Conservation (phyloP, 129 eudicot species). For the Tagetes erecta region DNA sequence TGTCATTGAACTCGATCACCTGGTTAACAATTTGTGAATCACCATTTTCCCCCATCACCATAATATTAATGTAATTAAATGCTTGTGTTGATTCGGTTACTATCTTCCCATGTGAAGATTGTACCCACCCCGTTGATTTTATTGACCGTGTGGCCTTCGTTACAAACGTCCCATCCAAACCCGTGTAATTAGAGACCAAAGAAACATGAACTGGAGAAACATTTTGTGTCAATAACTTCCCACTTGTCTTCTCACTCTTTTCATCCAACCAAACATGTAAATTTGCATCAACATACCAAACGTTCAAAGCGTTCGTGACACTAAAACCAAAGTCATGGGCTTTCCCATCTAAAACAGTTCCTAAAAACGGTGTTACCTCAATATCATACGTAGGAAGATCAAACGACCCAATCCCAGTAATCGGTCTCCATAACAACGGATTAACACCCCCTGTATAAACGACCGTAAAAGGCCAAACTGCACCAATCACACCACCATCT, state of each 20-base stretch:
- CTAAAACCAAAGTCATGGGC: conserved; percentile 56
- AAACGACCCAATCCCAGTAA: conserved; percentile 75
- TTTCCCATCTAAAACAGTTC: conserved; percentile 53
- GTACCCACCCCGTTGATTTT: conserved; percentile 61
- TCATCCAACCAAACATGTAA: conserved; percentile 75
- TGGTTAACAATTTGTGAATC: conserved; percentile 62
- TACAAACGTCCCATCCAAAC: conserved; percentile 56
- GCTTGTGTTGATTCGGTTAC: conserved; percentile 58
- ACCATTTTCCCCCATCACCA: conserved; percentile 63
- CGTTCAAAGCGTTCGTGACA: conserved; percentile 73
- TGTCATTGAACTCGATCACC: conserved; percentile 47
- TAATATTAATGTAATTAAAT: conserved; percentile 44
- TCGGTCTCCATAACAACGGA: conserved; percentile 86
- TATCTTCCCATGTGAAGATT: conserved; percentile 67
- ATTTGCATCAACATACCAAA: conserved; percentile 85
- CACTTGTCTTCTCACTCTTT: conserved; percentile 45
- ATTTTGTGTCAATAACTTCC: conserved; percentile 44
- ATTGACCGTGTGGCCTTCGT: conserved; percentile 54
- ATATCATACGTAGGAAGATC: conserved; percentile 82
- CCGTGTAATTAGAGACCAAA: conserved; percentile 48
- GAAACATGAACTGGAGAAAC: conserved; percentile 39
- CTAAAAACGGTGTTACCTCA: conserved; percentile 77
- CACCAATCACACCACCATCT: conserved; percentile 59
- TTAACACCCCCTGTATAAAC: conserved; percentile 79
- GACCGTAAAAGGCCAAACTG: conserved; percentile 79